A percentile compares a stretch with the other conserved stretches of the same genome.
phyloP scores from a whole-genome alignment of 352 stramenopile genomes.

The Globisporangium cystogenes region DNA sequence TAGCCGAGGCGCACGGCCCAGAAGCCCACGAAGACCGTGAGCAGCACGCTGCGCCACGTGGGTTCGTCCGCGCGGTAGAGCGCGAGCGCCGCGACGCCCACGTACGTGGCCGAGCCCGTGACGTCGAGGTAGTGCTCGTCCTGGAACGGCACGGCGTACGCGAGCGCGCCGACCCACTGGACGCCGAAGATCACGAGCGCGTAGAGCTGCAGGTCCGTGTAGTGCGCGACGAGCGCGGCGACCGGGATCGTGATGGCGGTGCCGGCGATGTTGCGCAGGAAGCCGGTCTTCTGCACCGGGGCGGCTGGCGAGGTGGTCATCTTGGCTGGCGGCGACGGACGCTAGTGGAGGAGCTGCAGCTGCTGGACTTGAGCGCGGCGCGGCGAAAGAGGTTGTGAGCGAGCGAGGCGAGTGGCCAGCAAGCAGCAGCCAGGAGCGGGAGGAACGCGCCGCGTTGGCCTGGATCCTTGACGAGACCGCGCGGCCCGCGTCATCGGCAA shows the following conservation, averaged over 20 bases:
- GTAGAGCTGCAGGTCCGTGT: slow-evolving; percentile 35
- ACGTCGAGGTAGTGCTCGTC: slow-evolving; percentile 77
- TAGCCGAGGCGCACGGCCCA: slow-evolving; percentile 67
- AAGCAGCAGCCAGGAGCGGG: background rate
- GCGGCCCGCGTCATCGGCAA: background rate
- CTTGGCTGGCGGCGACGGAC: background rate
- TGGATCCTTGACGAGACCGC: background rate
- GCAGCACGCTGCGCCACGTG: slow-evolving; percentile 43
- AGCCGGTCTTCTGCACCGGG: slow-evolving; percentile 19
- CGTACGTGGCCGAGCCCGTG: slow-evolving; percentile 64
- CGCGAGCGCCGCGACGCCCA: slow-evolving; percentile 35
- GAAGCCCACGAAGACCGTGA: slow-evolving; percentile 53
- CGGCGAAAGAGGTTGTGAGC: slow-evolving; percentile 8
- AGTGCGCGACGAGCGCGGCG: slow-evolving; percentile 27
- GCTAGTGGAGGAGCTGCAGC: too few species aligned
- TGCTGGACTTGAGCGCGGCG: background rate
- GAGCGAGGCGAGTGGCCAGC: background rate
- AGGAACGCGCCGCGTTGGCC: too few species aligned
- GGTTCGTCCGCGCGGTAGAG: slow-evolving; percentile 22
- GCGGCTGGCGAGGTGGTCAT: slow-evolving; percentile 3
- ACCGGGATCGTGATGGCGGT: slow-evolving; percentile 31
- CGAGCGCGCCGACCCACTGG: slow-evolving; percentile 50
- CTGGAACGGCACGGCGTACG: slow-evolving; percentile 55
- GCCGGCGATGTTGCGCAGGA: slow-evolving; percentile 36
- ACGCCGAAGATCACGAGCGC: slow-evolving; percentile 45